Evolutionary conservation across 768 basidiomycete genomes (phyloP).

Genomic region (Dentipellis fragilis): DNA sequence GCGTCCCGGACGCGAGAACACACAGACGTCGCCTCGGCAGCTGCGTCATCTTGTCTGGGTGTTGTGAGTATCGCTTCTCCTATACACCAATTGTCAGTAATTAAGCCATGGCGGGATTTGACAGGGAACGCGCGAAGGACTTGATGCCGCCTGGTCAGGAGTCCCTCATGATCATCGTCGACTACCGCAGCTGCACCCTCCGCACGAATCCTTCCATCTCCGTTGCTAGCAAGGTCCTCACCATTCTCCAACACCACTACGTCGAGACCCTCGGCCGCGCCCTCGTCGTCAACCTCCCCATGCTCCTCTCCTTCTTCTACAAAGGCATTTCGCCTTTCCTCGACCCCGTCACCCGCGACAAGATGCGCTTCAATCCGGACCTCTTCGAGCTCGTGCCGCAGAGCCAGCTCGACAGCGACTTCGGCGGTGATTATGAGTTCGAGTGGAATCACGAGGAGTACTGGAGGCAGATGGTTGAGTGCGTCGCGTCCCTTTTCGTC

Average conservation of each 20-base stretch:
- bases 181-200: constrained; percentile 76
- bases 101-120: not conserved
- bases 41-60: constrained; percentile 82
- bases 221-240: constrained; percentile 66
- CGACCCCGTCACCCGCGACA: constrained; percentile 82
- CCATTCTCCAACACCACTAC: constrained; percentile 82
- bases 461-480: constrained; percentile 74
- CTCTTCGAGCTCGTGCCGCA: constrained; percentile 64
- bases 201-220: constrained; percentile 79
- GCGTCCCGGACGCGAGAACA: constrained; percentile 83
- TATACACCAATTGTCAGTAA: not conserved
- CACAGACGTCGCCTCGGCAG: constrained; percentile 65
- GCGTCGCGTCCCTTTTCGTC: constrained; percentile 16
- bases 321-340: constrained; percentile 81
- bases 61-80: constrained; percentile 41
- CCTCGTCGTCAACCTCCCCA: constrained; percentile 72
- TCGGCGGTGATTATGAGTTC: constrained; percentile 68
- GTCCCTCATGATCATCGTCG: constrained; percentile 73
- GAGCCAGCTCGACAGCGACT: constrained; percentile 72
- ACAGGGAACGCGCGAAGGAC: constrained; percentile 81
- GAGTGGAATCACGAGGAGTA: constrained; percentile 67
- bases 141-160: constrained; percentile 82
- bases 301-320: constrained; percentile 65
- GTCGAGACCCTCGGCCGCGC: constrained; percentile 82
- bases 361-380: constrained; percentile 90